Evolutionary conservation across 2,329 filamentous ascomycete species (phyloP).

Genomic region (Myotisia sp.): DNA sequence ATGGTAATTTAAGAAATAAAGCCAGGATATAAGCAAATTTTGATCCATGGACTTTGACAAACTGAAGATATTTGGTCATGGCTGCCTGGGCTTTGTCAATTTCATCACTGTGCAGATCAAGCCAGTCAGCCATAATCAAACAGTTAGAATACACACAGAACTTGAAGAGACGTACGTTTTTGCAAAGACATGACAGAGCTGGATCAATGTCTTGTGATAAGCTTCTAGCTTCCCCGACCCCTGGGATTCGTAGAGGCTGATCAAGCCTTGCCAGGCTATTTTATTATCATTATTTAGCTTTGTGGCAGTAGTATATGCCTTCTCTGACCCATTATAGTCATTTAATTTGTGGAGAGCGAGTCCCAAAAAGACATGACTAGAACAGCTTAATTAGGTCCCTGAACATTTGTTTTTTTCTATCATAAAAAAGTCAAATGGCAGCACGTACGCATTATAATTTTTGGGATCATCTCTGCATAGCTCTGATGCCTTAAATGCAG

Average conservation of each 20-base stretch:
- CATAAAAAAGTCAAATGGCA: background rate
- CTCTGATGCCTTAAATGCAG: conserved; percentile 51
- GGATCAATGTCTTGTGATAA: conserved; percentile 60
- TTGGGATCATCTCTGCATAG: conserved; percentile 58
- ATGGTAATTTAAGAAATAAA: conserved; percentile 62
- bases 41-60: conserved; percentile 58
- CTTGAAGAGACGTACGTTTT: conserved; percentile 40
- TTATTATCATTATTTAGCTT: conserved; percentile 57
- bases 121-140: background rate
- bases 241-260: conserved; percentile 72
- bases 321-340: conserved; percentile 57
- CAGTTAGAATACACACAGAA: background rate
- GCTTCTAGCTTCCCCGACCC: conserved; percentile 52
- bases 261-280: conserved; percentile 83
- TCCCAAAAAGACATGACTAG: conserved; percentile 68
- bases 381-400: conserved; percentile 7
- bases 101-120: conserved; percentile 37
- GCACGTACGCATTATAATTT: conserved; percentile 64
- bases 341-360: conserved; percentile 69
- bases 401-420: background rate
- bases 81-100: conserved; percentile 45
- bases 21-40: conserved; percentile 61
- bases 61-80: conserved; percentile 65
- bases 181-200: conserved; percentile 60
- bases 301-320: conserved; percentile 59